Conservation (phyloP, 257 asterid genomes). For the Eucommia ulmoides region DNA sequence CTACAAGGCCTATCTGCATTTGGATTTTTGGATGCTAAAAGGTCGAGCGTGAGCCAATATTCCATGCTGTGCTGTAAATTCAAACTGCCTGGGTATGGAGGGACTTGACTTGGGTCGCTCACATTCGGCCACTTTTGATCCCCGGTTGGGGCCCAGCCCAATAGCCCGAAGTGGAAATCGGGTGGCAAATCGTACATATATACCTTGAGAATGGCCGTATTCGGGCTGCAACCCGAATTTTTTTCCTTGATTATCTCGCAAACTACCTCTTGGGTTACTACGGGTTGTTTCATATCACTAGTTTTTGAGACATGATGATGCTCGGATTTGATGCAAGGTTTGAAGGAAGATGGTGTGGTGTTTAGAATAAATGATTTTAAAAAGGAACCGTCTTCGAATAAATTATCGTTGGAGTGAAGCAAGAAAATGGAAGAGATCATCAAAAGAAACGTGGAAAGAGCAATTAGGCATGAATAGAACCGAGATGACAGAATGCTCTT, state of each 20-base stretch:
- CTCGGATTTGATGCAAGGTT: constrained; percentile 1
- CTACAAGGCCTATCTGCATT: constrained; percentile 43
- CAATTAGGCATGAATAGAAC: constrained; percentile 45
- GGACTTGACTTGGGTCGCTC: constrained; percentile 19
- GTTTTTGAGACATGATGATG: constrained; percentile 9
- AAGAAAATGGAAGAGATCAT: constrained; percentile 41
- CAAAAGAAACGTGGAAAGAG: constrained; percentile 41
- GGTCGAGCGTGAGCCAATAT: constrained; percentile 80
- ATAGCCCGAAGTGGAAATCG: constrained; percentile 65
- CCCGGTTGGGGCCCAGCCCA: constrained; percentile 37
- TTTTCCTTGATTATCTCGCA: constrained; percentile 1
- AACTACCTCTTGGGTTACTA: constrained; percentile 8
- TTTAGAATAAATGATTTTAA: constrained; percentile 23
- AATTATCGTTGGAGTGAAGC: constrained; percentile 25
- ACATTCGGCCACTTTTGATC: constrained; percentile 56
- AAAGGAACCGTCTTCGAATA: constrained; percentile 25
- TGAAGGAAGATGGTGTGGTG: constrained; percentile 18
- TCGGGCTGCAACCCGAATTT: constrained; percentile 22
- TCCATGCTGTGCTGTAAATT: constrained; percentile 65
- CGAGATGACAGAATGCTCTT: constrained; percentile 43
- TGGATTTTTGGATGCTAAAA: constrained; percentile 39
- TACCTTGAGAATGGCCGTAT: constrained; percentile 39
- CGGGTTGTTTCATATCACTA: constrained; percentile 6
- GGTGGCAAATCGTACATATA: constrained; percentile 73
- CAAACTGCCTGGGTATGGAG: constrained; percentile 72